Evolutionary conservation across 1,139 yeast species (phyloP).

Genomic region (Debaryomycetaceae sp.): DNA sequence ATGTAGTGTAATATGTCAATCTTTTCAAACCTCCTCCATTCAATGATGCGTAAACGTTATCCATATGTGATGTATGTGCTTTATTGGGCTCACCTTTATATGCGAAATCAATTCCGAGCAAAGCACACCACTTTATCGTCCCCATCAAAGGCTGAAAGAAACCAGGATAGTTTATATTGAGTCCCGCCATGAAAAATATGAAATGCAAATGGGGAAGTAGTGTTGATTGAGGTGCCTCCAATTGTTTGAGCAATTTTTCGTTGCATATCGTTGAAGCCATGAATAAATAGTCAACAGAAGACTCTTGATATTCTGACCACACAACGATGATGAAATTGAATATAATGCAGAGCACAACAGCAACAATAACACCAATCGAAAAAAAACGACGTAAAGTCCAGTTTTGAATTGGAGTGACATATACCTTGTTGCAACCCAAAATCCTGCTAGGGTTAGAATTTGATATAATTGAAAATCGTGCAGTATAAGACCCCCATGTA

Average conservation of each 20-base stretch:
- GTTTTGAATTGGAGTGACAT: constrained; percentile 48
- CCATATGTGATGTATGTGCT: constrained; percentile 13
- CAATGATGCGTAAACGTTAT: constrained; percentile 35
- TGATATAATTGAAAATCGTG: constrained; percentile 35
- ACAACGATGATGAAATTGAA: constrained; percentile 43
- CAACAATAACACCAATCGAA: constrained; percentile 35
- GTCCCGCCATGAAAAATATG: constrained; percentile 54
- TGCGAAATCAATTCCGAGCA: constrained; percentile 24
- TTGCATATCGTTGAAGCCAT: constrained; percentile 62
- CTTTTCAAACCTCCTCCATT: constrained; percentile 30
- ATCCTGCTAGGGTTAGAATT: constrained; percentile 31
- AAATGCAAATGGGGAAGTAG: constrained; percentile 54
- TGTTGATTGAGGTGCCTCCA: constrained; percentile 54
- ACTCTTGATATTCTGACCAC: constrained; percentile 60
- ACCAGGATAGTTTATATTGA: constrained; percentile 61
- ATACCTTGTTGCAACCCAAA: constrained; percentile 47
- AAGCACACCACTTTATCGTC: constrained; percentile 33
- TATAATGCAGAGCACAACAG: constrained; percentile 40
- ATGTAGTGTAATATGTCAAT: constrained; percentile 26
- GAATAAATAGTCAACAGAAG: constrained; percentile 54
- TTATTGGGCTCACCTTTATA: constrained; percentile 2
- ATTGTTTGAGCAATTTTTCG: constrained; percentile 50
- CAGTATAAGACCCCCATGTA: constrained; percentile 41
- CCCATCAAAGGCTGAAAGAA: constrained; percentile 56
- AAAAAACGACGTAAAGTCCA: constrained; percentile 31